A percentile compares a stretch with the other conserved stretches of the same genome.
These are phyloP conservation scores for Alternaria triticina DNA, from an alignment of 2,329 filamentous ascomycete genomes.

Conservation along the genomic window DNA sequence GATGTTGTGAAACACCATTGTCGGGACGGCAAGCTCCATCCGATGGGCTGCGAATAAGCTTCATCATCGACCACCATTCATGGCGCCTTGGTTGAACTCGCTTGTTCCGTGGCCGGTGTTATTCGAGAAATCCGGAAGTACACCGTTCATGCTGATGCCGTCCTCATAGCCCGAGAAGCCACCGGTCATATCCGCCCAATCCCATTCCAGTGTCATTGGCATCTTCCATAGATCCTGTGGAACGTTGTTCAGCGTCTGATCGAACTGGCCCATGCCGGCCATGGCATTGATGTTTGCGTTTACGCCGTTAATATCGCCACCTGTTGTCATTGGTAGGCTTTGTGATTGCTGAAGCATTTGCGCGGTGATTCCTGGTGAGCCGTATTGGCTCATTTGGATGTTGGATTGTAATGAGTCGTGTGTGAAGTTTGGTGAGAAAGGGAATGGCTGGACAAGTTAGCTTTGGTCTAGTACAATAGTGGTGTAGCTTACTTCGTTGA, in stretches of 20 bases:
- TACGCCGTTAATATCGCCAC: constrained; percentile 28
- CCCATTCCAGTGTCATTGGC: constrained; percentile 96
- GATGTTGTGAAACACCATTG: neutral
- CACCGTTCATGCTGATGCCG: constrained; percentile 48
- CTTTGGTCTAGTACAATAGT: neutral
- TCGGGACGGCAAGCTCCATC: neutral
- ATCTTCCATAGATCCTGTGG: constrained; percentile 94
- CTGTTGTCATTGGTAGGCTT: constrained; percentile 29
- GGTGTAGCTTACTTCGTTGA: constrained; percentile 43
- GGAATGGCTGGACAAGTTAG: constrained; percentile 43
- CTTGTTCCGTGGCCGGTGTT: constrained; percentile 38
- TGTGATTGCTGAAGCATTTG: constrained; percentile 41
- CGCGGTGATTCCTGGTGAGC: constrained; percentile 40
- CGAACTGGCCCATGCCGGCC: constrained; percentile 60
- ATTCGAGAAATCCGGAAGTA: constrained; percentile 42
- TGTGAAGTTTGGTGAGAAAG: constrained; percentile 50
- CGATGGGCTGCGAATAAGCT: neutral
- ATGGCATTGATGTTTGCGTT: constrained; percentile 38
- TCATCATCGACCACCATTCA: constrained; percentile 37
- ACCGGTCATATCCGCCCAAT: constrained; percentile 64
- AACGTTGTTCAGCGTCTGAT: constrained; percentile 76
- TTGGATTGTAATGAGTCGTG: constrained; percentile 45
- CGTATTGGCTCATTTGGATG: constrained; percentile 35
- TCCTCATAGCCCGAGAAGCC: constrained; percentile 45
- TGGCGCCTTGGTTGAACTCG: constrained; percentile 40